Percentiles rank a stretch among this genome's conserved stretches.
Evolutionary conservation across 208 protist genomes (phyloP).

Genomic region (Trypanosoma mega): DNA sequence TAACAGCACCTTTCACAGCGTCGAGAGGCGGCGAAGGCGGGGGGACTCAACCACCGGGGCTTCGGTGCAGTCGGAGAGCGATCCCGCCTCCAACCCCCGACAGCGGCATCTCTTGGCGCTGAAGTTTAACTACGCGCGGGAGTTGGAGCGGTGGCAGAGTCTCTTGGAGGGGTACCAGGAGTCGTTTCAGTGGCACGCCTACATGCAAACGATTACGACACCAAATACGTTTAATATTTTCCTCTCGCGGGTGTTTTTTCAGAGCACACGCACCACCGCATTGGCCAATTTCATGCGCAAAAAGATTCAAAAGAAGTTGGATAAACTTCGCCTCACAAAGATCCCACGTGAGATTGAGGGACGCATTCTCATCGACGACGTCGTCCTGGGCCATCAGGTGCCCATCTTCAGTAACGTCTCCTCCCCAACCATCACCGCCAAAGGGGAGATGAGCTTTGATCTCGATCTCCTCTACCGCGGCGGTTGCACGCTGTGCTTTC

Average conservation of each 20-base stretch:
- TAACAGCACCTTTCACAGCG: too few relatives aligned
- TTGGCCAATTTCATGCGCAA: conserved; percentile 43
- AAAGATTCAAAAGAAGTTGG: conserved; percentile 65
- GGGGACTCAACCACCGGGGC: too few relatives aligned
- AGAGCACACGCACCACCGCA: conserved; percentile 58
- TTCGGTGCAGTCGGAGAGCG: too few relatives aligned
- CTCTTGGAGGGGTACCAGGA: conserved; percentile 49
- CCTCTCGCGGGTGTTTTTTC: conserved; percentile 72
- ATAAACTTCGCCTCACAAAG: conserved; percentile 56
- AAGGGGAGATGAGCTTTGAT: conserved; percentile 82
- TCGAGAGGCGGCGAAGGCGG: too few relatives aligned
- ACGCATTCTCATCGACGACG: conserved; percentile 72
- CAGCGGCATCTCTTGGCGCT: conserved; percentile 14
- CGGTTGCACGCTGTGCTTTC: conserved; percentile 62
- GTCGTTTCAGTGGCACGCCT: conserved; percentile 58
- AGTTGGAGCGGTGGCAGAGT: conserved; percentile 70
- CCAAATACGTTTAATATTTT: conserved; percentile 72
- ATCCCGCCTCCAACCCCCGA: too few relatives aligned
- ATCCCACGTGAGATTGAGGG: conserved; percentile 77
- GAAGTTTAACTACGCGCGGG: conserved; percentile 57
- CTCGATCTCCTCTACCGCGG: conserved; percentile 82
- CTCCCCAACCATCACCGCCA: conserved; percentile 45
- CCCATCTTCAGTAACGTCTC: conserved; percentile 77
- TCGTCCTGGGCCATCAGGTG: conserved; percentile 63
- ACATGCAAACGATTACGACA: conserved; percentile 56